A percentile compares a stretch with the other conserved stretches of the same genome.
Conservation (phyloP, 2,329 filamentous ascomycete genomes). For the Paracorniculantispora psalliotae region DNA sequence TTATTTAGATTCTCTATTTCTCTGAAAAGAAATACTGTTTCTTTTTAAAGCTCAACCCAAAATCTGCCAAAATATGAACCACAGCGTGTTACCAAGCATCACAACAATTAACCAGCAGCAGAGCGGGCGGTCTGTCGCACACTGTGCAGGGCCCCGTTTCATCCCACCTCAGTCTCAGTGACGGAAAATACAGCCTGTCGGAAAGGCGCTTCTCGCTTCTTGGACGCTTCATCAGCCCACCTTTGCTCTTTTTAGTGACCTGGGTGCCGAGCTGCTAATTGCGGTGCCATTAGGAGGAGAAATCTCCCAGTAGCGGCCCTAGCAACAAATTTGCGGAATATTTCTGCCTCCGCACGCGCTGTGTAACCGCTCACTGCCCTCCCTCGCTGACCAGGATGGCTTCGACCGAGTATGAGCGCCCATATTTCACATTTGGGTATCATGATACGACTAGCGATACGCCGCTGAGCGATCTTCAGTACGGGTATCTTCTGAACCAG, state of each 20-base stretch:
- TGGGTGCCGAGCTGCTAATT: background rate
- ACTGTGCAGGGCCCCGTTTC: constrained; percentile 11
- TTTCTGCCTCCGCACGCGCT: background rate
- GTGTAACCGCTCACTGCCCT: constrained; percentile 18
- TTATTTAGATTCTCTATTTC: no score
- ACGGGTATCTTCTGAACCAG: constrained; percentile 62
- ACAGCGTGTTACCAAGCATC: no score
- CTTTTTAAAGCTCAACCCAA: no score
- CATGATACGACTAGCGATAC: constrained; percentile 61
- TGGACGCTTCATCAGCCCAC: background rate
- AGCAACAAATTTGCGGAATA: background rate
- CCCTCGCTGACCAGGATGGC: background rate
- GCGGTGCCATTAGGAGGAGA: background rate
- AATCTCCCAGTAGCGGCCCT: background rate
- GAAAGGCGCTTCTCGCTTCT: background rate
- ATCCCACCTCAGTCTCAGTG: constrained; percentile 7
- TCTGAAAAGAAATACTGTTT: no score
- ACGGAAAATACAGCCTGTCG: constrained; percentile 2
- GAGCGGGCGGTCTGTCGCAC: background rate
- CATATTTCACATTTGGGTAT: constrained; percentile 66
- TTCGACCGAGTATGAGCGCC: constrained; percentile 24
- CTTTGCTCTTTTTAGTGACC: background rate
- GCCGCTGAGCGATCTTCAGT: constrained; percentile 58
- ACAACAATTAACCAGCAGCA: background rate
- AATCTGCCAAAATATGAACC: no score